A percentile compares a stretch with the other conserved stretches of the same genome.
Evolutionary conservation across 768 basidiomycete species (phyloP).

Genomic region (Epithele typhae): DNA sequence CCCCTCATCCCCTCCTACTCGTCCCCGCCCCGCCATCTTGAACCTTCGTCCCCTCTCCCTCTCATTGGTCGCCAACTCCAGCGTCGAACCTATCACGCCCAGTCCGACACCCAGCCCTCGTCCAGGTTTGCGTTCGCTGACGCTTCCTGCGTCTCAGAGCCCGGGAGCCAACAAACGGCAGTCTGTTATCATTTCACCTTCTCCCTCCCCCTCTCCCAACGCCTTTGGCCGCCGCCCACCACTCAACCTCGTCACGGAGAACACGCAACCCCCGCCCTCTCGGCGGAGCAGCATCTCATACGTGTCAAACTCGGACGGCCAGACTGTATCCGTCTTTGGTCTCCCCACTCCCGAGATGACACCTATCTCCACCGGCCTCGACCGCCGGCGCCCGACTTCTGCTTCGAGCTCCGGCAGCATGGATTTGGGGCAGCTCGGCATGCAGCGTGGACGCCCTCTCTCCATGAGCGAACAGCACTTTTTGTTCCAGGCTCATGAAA

Average conservation of each 20-base stretch:
- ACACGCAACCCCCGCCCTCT: conserved; percentile 24
- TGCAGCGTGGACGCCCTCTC: conserved; percentile 35
- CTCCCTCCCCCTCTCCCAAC: conserved; percentile 29
- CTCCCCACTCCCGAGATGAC: conserved; percentile 76
- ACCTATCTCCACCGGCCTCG: conserved; percentile 39
- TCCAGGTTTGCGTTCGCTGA: conserved; percentile 48
- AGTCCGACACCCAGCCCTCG: conserved; percentile 48
- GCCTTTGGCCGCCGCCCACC: conserved; percentile 33
- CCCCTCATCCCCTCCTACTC: conserved; percentile 33
- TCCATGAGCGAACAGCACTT: conserved; percentile 79
- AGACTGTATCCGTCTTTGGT: conserved; percentile 33
- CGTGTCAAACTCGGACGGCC: conserved; percentile 42
- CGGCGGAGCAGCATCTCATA: conserved; percentile 73
- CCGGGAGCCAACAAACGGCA: conserved; percentile 25
- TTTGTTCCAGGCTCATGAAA: conserved; percentile 79
- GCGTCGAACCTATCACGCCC: conserved; percentile 43
- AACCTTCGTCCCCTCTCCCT: conserved; percentile 72
- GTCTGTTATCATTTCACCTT: conserved; percentile 31
- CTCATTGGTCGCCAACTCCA: conserved; percentile 39
- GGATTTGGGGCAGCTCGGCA: conserved; percentile 6
- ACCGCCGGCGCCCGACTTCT: conserved; percentile 17
- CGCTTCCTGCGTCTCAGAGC: conserved; percentile 33
- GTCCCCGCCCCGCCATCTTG: conserved; percentile 62
- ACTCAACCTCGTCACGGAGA: conserved; percentile 18
- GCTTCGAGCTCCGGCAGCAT: conserved; percentile 10